Evolutionary conservation across 345 rosid species (phyloP).

Genomic region (Citrus unshiu): DNA sequence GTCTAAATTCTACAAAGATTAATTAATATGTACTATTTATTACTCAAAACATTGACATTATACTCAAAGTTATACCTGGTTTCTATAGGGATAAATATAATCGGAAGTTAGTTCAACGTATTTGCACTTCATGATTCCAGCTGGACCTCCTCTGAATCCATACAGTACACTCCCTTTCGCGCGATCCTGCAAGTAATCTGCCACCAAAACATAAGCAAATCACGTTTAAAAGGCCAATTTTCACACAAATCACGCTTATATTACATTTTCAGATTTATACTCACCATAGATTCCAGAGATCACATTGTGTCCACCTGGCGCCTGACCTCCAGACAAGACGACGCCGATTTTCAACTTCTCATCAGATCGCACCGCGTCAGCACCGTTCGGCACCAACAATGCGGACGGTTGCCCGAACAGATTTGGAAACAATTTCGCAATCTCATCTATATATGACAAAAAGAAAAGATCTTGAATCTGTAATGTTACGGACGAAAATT

Average conservation of each 20-base stretch:
- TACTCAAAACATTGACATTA: neutral
- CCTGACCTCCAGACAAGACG: conserved; percentile 97
- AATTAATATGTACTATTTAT: neutral
- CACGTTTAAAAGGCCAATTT: neutral
- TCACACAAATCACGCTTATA: neutral
- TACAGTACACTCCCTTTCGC: conserved; percentile 72
- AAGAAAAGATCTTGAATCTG: neutral
- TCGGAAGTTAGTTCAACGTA: conserved; percentile 68
- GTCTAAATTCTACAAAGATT: neutral
- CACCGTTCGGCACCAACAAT: conserved; percentile 45
- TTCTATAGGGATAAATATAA: conserved; percentile 76
- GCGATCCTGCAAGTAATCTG: conserved; percentile 83
- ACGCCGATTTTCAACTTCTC: conserved; percentile 84
- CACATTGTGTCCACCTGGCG: conserved; percentile 99
- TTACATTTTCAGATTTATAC: conserved; percentile 6
- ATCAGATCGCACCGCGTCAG: conserved; percentile 26
- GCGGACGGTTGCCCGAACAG: conserved; percentile 89
- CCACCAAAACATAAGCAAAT: conserved; percentile 5
- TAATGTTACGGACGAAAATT: neutral
- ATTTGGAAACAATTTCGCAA: conserved; percentile 82
- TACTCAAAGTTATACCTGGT: conserved; percentile 50
- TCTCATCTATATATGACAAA: conserved; percentile 49
- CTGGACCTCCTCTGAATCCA: conserved; percentile 97
- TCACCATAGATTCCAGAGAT: conserved; percentile 86
- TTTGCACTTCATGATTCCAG: conserved; percentile 95